phyloP scores from a whole-genome alignment of 495 filamentous ascomycete species.

The Penicillium canescens region DNA sequence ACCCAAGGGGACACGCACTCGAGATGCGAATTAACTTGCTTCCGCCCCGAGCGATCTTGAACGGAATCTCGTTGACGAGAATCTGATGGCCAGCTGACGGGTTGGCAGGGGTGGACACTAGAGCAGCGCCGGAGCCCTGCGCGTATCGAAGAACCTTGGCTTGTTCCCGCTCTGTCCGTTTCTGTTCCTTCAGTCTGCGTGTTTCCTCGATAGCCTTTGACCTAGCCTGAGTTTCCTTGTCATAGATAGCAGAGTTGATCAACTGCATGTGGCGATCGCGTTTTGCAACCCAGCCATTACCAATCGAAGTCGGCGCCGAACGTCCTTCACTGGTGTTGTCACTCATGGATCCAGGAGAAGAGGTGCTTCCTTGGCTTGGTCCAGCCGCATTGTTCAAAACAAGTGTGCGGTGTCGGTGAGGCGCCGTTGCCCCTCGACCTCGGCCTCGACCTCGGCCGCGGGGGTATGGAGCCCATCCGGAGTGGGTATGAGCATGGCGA shows the following conservation, averaged over 20 bases:
- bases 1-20: slow-evolving; percentile 52
- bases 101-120: slow-evolving; percentile 32
- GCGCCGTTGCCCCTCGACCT: slow-evolving; percentile 34
- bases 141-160: slow-evolving; percentile 48
- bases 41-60: slow-evolving; percentile 72
- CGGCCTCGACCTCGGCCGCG: slow-evolving; percentile 45
- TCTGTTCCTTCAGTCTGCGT: slow-evolving; percentile 56
- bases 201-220: slow-evolving; percentile 75
- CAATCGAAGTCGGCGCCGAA: slow-evolving; percentile 31
- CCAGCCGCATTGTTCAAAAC: slow-evolving; percentile 62
- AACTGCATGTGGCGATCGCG: slow-evolving; percentile 84
- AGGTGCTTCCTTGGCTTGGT: slow-evolving; percentile 19
- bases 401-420: slow-evolving; percentile 71
- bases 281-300: slow-evolving; percentile 71
- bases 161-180: slow-evolving; percentile 66
- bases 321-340: slow-evolving; percentile 32
- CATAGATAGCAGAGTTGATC: slow-evolving; percentile 82
- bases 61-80: slow-evolving; percentile 72
- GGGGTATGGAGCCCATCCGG: slow-evolving; percentile 49
- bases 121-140: slow-evolving; percentile 39
- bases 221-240: slow-evolving; percentile 70
- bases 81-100: slow-evolving; percentile 61
- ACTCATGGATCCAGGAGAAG: slow-evolving; percentile 38
- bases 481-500: slow-evolving; percentile 43
- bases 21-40: slow-evolving; percentile 79